phyloP scores from a whole-genome alignment of 495 filamentous ascomycete species.

The Emericellopsis terricola region DNA sequence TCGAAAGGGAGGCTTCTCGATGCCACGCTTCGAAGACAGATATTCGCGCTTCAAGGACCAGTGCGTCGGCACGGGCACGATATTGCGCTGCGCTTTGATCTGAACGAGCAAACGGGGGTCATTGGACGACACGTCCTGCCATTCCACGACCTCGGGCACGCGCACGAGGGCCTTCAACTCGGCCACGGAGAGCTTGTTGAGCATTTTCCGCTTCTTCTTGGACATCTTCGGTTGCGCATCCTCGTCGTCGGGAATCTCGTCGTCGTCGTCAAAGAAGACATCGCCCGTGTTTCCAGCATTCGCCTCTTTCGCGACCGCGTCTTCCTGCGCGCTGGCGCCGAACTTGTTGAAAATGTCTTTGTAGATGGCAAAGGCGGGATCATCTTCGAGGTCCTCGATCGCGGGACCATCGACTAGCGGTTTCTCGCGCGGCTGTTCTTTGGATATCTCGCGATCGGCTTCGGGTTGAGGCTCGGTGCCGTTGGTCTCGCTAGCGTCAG shows the following conservation, averaged over 20 bases:
- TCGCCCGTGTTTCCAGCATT: slow-evolving; percentile 72
- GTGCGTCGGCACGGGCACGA: slow-evolving; percentile 83
- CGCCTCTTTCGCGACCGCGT: slow-evolving; percentile 35
- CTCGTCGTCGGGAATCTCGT: slow-evolving; percentile 77
- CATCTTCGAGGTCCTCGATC: slow-evolving; percentile 32
- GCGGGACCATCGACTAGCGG: slow-evolving; percentile 24
- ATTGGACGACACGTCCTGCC: slow-evolving; percentile 86
- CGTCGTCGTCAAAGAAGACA: slow-evolving; percentile 70
- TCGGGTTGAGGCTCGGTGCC: neutral
- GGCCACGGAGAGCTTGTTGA: slow-evolving; percentile 83
- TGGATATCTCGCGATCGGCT: neutral
- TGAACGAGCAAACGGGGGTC: slow-evolving; percentile 83
- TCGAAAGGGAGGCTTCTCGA: slow-evolving; percentile 86
- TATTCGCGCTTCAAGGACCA: slow-evolving; percentile 96
- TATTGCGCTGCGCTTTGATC: slow-evolving; percentile 88
- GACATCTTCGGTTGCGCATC: slow-evolving; percentile 54
- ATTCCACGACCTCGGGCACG: slow-evolving; percentile 90
- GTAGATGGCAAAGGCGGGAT: slow-evolving; percentile 71
- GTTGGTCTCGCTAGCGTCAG: too few species aligned
- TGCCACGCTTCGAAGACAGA: slow-evolving; percentile 83
- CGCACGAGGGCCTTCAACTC: slow-evolving; percentile 83
- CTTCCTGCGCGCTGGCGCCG: slow-evolving; percentile 27
- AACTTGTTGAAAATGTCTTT: slow-evolving; percentile 67
- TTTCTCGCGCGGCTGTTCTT: neutral
- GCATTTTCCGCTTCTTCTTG: slow-evolving; percentile 82